Percentiles rank a stretch among this genome's conserved stretches.
Conservation (phyloP, 176 grass and related monocot genomes). For the Phoenix roebelenii region DNA sequence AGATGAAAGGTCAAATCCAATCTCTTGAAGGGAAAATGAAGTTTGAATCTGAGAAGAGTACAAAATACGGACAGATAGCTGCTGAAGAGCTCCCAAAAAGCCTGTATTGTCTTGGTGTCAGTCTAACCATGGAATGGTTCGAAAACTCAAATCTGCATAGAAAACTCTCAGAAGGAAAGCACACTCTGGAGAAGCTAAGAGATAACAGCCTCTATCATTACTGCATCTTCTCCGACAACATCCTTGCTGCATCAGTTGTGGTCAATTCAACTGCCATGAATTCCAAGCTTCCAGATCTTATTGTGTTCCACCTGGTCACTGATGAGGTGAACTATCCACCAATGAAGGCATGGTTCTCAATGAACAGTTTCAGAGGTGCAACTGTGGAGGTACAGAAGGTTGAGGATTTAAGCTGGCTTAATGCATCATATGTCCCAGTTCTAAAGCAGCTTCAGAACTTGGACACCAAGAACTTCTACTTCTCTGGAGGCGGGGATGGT, state of each 20-base stretch:
- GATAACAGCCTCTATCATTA: conserved; percentile 82
- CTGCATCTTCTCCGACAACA: conserved; percentile 95
- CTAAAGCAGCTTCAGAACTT: conserved; percentile 91
- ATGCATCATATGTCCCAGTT: conserved; percentile 85
- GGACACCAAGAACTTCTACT: conserved; percentile 91
- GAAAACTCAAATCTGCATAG: conserved; percentile 50
- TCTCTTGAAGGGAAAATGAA: conserved; percentile 78
- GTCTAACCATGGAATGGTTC: conserved; percentile 85
- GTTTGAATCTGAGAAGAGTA: conserved; percentile 74
- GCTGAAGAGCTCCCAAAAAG: conserved; percentile 96
- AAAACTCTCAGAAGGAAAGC: conserved; percentile 43
- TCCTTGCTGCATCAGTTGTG: conserved; percentile 78
- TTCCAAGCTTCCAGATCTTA: conserved; percentile 55
- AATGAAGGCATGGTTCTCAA: conserved; percentile 87
- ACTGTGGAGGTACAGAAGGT: conserved; percentile 83
- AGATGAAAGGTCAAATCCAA: conserved; percentile 85
- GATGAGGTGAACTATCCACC: conserved; percentile 91
- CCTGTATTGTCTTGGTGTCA: conserved; percentile 80
- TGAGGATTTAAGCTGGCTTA: conserved; percentile 90
- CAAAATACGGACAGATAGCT: conserved; percentile 87
- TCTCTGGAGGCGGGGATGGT: conserved; percentile 58
- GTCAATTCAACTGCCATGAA: conserved; percentile 81
- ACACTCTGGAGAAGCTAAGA: conserved; percentile 49
- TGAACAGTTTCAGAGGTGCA: conserved; percentile 69
- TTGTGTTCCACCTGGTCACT: conserved; percentile 91